phyloP scores from a whole-genome alignment of 352 stramenopile species.

The Globisporangium spinosum region DNA sequence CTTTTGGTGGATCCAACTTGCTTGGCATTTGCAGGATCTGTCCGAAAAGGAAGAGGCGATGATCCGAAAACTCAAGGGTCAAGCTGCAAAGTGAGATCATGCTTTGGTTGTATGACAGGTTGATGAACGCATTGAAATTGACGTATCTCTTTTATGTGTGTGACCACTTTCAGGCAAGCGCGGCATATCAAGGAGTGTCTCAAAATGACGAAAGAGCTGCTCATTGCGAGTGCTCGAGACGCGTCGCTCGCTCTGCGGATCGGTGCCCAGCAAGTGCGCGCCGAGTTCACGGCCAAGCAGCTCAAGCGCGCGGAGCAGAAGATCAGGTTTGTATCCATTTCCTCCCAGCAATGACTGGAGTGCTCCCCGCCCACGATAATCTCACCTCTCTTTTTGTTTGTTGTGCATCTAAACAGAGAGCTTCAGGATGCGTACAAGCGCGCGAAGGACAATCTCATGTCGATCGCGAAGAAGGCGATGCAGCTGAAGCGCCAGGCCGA shows the following conservation, averaged over 20 bases:
- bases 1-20: not conserved
- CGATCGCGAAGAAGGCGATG: slow-evolving; percentile 59
- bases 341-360: too few species aligned
- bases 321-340: slow-evolving; percentile 30
- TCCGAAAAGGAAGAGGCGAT: slow-evolving; percentile 75
- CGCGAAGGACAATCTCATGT: slow-evolving; percentile 66
- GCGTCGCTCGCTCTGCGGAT: slow-evolving; percentile 50
- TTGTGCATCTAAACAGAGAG: slow-evolving; percentile 21
- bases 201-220: slow-evolving; percentile 48
- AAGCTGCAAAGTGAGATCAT: slow-evolving; percentile 55
- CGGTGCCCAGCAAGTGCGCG: slow-evolving; percentile 61
- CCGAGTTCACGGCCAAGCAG: slow-evolving; percentile 59
- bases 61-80: slow-evolving; percentile 68
- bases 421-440: slow-evolving; percentile 56
- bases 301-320: slow-evolving; percentile 49
- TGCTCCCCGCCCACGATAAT: not conserved
- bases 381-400: slow-evolving; percentile 6
- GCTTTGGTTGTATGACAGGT: not conserved
- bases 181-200: slow-evolving; percentile 67
- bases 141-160: not conserved
- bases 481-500: slow-evolving; percentile 64
- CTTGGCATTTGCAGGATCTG: slow-evolving; percentile 40
- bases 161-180: slow-evolving; percentile 38
- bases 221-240: slow-evolving; percentile 45
- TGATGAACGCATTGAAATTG: not conserved